phyloP scores from a whole-genome alignment of 495 filamentous ascomycete species.

The Penicillium roqueforti region DNA sequence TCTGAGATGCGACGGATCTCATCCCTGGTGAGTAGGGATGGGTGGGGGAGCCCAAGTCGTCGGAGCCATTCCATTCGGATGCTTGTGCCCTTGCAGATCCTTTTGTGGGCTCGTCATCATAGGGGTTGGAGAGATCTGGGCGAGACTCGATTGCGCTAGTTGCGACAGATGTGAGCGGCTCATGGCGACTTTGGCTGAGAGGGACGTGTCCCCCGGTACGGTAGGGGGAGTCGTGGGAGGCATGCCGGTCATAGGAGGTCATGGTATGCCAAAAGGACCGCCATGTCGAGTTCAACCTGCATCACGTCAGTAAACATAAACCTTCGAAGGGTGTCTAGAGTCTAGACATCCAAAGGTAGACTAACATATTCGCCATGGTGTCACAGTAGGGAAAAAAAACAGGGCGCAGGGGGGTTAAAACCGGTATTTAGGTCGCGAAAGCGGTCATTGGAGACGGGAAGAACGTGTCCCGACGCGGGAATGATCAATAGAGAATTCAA shows the following conservation, averaged over 20 bases:
- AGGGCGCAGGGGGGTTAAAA: conserved; percentile 1
- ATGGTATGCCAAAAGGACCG: conserved; percentile 94
- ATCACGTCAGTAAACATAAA: conserved; percentile 13
- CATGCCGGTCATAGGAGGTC: conserved; percentile 76
- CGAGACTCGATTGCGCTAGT: conserved; percentile 74
- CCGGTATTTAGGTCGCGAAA: conserved; percentile 2
- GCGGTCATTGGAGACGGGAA: conserved; percentile 2
- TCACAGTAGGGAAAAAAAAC: conserved; percentile 3
- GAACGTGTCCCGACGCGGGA: not conserved
- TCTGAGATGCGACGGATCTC: conserved; percentile 64
- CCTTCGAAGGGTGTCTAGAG: too few relatives aligned
- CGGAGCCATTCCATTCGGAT: conserved; percentile 57
- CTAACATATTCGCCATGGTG: conserved; percentile 30
- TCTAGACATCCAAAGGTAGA: conserved; percentile 4
- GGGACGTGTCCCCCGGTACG: conserved; percentile 77
- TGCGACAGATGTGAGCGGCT: conserved; percentile 71
- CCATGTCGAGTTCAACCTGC: conserved; percentile 59
- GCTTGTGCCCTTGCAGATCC: conserved; percentile 52
- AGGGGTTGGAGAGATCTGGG: conserved; percentile 67
- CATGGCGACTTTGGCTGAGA: conserved; percentile 64
- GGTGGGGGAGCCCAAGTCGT: conserved; percentile 48
- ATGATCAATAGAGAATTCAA: not conserved
- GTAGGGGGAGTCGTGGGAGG: conserved; percentile 81
- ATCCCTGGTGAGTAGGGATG: conserved; percentile 86
- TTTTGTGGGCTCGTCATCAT: conserved; percentile 60